Evolutionary conservation across 2,329 filamentous ascomycete genomes (phyloP).

Genomic region (Ophiostoma triangulosporum): DNA sequence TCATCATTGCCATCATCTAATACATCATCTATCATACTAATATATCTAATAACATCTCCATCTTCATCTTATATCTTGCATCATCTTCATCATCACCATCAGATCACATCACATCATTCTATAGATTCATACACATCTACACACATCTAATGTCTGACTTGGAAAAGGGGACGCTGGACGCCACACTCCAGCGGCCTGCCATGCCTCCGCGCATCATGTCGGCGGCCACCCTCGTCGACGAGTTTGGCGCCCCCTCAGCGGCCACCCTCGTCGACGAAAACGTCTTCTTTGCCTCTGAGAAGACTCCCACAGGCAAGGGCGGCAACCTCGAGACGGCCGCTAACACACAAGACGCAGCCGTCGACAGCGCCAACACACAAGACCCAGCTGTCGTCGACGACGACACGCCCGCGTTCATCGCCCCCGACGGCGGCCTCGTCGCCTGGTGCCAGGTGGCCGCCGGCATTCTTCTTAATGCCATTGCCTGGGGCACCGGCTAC

Average conservation of each 20-base stretch:
- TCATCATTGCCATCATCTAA: neutral
- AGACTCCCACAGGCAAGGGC: neutral
- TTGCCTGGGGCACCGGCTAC: constrained; percentile 37
- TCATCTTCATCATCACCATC: neutral
- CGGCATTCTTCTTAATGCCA: constrained; percentile 31
- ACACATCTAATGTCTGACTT: neutral
- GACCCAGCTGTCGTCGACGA: neutral
- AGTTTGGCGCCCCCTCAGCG: neutral
- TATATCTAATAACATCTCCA: neutral
- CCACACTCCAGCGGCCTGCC: neutral
- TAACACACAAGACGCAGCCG: neutral
- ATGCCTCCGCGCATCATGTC: neutral
- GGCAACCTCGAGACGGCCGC: neutral
- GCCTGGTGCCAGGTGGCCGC: constrained; percentile 39
- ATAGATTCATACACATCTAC: no score
- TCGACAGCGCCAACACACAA: neutral
- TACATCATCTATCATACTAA: neutral
- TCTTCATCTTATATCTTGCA: neutral
- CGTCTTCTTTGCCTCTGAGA: neutral
- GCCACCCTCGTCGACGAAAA: constrained; percentile 9
- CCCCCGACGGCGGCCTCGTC: constrained; percentile 31
- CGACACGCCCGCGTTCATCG: neutral
- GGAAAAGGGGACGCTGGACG: neutral
- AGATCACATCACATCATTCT: neutral
- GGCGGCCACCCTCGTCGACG: neutral